phyloP scores from a whole-genome alignment of 2,329 filamentous ascomycete genomes.

The Fonsecaea nubica region DNA sequence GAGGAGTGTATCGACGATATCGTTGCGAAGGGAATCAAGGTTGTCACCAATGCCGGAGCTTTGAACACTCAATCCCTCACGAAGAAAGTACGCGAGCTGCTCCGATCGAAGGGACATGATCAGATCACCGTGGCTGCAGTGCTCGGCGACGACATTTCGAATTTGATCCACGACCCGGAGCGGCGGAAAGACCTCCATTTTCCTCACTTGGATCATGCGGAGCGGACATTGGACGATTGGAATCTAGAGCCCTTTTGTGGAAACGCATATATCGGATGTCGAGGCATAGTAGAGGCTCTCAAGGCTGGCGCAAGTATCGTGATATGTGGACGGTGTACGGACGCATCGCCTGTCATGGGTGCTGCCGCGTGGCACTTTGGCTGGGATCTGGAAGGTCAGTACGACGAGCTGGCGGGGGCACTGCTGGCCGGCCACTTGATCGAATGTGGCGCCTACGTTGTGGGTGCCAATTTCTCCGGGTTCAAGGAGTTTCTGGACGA shows the following conservation, averaged over 20 bases:
- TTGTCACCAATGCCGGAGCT: conserved; percentile 38
- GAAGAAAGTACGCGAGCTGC: conserved; percentile 19
- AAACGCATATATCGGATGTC: conserved; percentile 58
- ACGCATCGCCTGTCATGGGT: conserved; percentile 41
- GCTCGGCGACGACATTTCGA: conserved; percentile 12
- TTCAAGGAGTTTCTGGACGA: too few relatives aligned
- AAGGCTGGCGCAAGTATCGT: conserved; percentile 43
- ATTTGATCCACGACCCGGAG: conserved; percentile 2
- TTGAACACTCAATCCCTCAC: conserved; percentile 19
- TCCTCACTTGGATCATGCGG: conserved; percentile 7
- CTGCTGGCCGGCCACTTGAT: too few relatives aligned
- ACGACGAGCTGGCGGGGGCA: too few relatives aligned
- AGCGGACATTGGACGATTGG: conserved; percentile 9
- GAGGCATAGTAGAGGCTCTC: conserved; percentile 46
- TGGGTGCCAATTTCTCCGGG: too few relatives aligned
- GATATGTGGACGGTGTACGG: conserved; percentile 43
- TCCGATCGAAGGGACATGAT: conserved; percentile 1
- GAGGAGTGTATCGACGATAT: conserved; percentile 17
- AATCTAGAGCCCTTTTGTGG: conserved; percentile 11
- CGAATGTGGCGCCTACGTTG: too few relatives aligned
- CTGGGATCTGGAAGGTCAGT: conserved; percentile 23
- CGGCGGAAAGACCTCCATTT: background rate
- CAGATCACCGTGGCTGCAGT: conserved; percentile 5
- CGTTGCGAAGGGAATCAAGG: conserved; percentile 33
- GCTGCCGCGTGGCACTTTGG: conserved; percentile 36